phyloP scores from a whole-genome alignment of 2,329 filamentous ascomycete genomes.

The Fusarium clavum region DNA sequence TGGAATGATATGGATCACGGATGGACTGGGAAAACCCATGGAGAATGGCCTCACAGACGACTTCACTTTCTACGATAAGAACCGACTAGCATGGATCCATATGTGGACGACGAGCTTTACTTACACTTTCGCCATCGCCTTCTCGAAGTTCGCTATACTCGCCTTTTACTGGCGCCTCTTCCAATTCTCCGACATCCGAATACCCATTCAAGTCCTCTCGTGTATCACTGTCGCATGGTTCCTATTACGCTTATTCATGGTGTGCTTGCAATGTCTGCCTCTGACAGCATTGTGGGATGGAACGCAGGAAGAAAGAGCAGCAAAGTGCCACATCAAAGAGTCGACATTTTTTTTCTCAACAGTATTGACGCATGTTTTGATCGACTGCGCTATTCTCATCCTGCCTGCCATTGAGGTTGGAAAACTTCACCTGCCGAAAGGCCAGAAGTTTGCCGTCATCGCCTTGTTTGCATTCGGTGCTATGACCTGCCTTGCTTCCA shows the following conservation, averaged over 20 bases:
- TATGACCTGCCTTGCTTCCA: conserved; percentile 45
- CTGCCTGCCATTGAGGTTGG: conserved; percentile 50
- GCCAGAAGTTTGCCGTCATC: conserved; percentile 47
- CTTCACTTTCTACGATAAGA: conserved; percentile 26
- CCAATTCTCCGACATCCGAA: conserved; percentile 44
- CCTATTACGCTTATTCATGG: conserved; percentile 47
- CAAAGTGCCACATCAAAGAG: conserved; percentile 48
- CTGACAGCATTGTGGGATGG: conserved; percentile 50
- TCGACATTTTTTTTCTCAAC: conserved; percentile 50
- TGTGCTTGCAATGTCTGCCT: conserved; percentile 51
- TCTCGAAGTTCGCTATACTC: conserved; percentile 48
- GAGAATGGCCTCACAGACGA: conserved; percentile 28
- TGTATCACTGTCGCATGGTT: conserved; percentile 45
- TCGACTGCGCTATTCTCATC: conserved; percentile 50
- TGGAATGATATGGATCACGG: conserved; percentile 31
- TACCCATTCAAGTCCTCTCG: conserved; percentile 46
- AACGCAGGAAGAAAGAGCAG: conserved; percentile 34
- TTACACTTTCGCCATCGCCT: conserved; percentile 46
- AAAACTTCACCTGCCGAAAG: conserved; percentile 45
- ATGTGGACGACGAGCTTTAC: conserved; percentile 46
- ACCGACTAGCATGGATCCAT: conserved; percentile 35
- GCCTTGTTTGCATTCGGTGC: conserved; percentile 48
- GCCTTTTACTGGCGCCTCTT: conserved; percentile 50
- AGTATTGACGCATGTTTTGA: conserved; percentile 47
- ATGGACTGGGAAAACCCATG: conserved; percentile 37